A percentile compares a stretch with the other conserved stretches of the same genome.
Conservation (phyloP, 2,329 filamentous ascomycete genomes). For the Coniella vitis region DNA sequence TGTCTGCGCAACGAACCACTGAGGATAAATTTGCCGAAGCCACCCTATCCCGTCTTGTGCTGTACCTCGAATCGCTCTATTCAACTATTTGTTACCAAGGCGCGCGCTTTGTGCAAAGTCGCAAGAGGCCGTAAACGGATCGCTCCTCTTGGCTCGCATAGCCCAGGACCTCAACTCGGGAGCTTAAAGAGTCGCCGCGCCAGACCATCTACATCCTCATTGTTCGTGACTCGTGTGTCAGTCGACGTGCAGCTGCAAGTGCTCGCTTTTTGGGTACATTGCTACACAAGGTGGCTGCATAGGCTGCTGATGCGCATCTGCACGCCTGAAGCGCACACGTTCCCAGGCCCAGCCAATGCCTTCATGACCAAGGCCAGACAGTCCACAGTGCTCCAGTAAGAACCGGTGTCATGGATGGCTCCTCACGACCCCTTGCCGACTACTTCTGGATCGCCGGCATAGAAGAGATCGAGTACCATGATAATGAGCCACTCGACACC, state of each 20-base stretch:
- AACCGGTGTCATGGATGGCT: constrained; percentile 47
- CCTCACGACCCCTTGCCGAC: constrained; percentile 61
- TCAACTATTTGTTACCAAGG: no score
- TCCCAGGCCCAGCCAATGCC: constrained; percentile 12
- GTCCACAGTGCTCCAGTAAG: constrained; percentile 8
- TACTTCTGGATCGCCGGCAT: constrained; percentile 72
- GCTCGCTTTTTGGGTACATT: not conserved
- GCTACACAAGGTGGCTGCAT: constrained; percentile 1
- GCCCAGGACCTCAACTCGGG: not conserved
- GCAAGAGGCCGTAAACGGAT: not conserved
- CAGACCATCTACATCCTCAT: no score
- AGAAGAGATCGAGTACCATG: constrained; percentile 60
- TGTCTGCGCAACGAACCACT: no score
- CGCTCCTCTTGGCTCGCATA: not conserved
- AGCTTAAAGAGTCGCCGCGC: not conserved
- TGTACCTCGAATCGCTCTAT: no score
- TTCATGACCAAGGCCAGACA: constrained; percentile 12
- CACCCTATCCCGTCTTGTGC: no score
- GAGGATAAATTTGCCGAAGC: no score
- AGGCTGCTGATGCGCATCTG: constrained; percentile 7
- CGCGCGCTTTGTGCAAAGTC: no score
- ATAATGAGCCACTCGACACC: constrained; percentile 27
- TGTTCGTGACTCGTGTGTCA: not conserved
- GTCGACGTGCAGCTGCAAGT: no score
- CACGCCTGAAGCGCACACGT: constrained; percentile 4